Conservation (phyloP, 345 rosid species). For the Eutrema heterophyllum region DNA sequence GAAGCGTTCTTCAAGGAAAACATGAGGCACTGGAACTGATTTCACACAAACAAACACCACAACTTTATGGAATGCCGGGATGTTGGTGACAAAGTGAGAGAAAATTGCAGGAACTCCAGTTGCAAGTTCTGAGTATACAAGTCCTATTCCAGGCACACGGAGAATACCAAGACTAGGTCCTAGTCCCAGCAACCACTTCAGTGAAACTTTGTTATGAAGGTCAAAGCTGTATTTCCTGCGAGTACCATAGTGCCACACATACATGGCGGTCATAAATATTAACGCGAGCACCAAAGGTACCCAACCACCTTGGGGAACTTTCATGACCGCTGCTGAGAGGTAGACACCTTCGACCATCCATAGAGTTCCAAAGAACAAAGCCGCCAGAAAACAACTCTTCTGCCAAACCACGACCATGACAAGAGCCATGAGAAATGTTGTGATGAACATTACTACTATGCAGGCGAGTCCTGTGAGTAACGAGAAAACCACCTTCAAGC, state of each 20-base stretch:
- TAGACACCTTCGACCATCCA: conserved; percentile 75
- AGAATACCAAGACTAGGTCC: conserved; percentile 97
- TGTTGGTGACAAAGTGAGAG: conserved; percentile 93
- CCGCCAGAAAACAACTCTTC: conserved; percentile 50
- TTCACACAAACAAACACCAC: conserved; percentile 91
- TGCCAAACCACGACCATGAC: conserved; percentile 81
- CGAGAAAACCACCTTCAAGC: conserved; percentile 17
- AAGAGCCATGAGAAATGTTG: conserved; percentile 89
- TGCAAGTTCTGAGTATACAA: conserved; percentile 85
- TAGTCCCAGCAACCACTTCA: conserved; percentile 85
- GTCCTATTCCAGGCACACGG: conserved; percentile 95
- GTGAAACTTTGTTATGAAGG: conserved; percentile 91
- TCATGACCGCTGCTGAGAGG: conserved; percentile 76
- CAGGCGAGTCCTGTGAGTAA: conserved; percentile 73
- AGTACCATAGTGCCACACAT: conserved; percentile 88
- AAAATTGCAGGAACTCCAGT: conserved; percentile 93
- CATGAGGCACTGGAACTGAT: conserved; percentile 91
- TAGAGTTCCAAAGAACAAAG: conserved; percentile 55
- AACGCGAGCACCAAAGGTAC: conserved; percentile 70
- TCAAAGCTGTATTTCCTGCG: conserved; percentile 87
- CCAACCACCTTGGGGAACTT: conserved; percentile 92
- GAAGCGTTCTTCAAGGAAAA: conserved; percentile 85
- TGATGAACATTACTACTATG: conserved; percentile 79
- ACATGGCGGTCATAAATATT: conserved; percentile 72
- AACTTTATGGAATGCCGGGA: conserved; percentile 90